phyloP scores from a whole-genome alignment of 2,329 filamentous ascomycete species.

The Tolypocladium album region DNA sequence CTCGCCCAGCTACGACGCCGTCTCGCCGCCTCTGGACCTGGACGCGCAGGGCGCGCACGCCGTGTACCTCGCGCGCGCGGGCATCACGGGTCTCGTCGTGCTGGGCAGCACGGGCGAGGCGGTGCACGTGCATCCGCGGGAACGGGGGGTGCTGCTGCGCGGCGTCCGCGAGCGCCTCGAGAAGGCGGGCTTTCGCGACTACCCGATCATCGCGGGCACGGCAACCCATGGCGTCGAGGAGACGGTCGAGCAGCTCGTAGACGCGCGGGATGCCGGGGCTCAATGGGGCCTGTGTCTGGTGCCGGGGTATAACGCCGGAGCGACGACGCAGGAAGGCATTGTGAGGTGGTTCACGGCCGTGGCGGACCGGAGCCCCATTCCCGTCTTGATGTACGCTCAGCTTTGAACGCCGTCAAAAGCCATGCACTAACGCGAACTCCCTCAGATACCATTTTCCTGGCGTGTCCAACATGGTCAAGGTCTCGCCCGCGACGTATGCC shows the following conservation, averaged over 20 bases:
- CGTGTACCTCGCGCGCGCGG: slow-evolving; percentile 47
- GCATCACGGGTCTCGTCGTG: slow-evolving; percentile 50
- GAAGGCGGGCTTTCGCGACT: slow-evolving; percentile 42
- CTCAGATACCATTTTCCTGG: slow-evolving; percentile 53
- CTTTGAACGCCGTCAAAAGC: neutral
- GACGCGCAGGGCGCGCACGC: slow-evolving; percentile 47
- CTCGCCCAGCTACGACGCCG: slow-evolving; percentile 27
- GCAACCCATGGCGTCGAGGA: slow-evolving; percentile 52
- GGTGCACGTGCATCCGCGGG: slow-evolving; percentile 47
- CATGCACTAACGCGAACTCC: neutral
- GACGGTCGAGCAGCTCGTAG: slow-evolving; percentile 44
- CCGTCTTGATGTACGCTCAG: slow-evolving; percentile 42
- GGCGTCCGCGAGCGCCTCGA: slow-evolving; percentile 44
- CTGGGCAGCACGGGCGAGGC: slow-evolving; percentile 56
- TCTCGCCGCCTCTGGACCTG: slow-evolving; percentile 43
- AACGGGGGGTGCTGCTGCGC: slow-evolving; percentile 43
- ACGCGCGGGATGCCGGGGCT: slow-evolving; percentile 44
- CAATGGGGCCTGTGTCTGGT: slow-evolving; percentile 49
- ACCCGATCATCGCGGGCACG: slow-evolving; percentile 52
- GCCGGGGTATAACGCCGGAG: slow-evolving; percentile 48
- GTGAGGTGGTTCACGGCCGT: slow-evolving; percentile 47
- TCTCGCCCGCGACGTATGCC: slow-evolving; percentile 46
- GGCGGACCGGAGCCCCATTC: slow-evolving; percentile 45
- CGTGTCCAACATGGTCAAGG: slow-evolving; percentile 53
- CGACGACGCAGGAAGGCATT: slow-evolving; percentile 43